Evolutionary conservation across 2,329 filamentous ascomycete genomes (phyloP), one percentile per base, ranked within the genome.

Genomic region (Epichloe baconii): DNA sequence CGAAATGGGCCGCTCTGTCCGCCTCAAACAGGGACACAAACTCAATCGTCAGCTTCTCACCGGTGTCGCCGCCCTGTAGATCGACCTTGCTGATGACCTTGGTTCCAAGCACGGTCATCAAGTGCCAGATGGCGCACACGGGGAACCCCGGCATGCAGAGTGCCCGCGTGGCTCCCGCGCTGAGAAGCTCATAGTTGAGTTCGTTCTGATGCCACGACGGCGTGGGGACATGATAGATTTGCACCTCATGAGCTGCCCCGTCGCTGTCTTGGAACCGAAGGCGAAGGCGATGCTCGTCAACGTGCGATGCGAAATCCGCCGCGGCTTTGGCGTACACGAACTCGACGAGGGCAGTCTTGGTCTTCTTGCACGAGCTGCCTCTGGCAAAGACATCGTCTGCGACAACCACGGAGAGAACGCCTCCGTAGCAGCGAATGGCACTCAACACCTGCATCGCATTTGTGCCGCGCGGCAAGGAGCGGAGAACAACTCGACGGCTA

Each of bases 401-500:
- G 0, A 59, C 17, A 1, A 14, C 45, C 5, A 57, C 48, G 2
- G 46, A 38, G 1, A 56, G 15, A 3, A 64, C 12, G 0, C 56
- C 56, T 0, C 55, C 59, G 1, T 46, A 5, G 7, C 54, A 54
- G 1, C 46, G 36, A 6, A 65, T 55, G 1, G 55, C 59, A 0
- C 53, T 42, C 1, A 60, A 45, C 2, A 63, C 35, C 21, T 64
- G 62, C 2, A 53, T 17, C 0, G 51, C 12, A 0, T 44, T 52
- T 2, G 54, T 44, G 0, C 46, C 42, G 0, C 23, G 23, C 0
- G 65, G 63, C 0, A 67, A 51, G 3, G 62, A 59, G 11, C 45
- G 35, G 0, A 67, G 35, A 0, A 64, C 7, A 0, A 66, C 54
- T 0, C 62, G 57, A 0, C 64, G 61, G 8, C 58, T 59, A 10